Conservation (phyloP, 352 stramenopile species). For the Phytopythium vexans region DNA sequence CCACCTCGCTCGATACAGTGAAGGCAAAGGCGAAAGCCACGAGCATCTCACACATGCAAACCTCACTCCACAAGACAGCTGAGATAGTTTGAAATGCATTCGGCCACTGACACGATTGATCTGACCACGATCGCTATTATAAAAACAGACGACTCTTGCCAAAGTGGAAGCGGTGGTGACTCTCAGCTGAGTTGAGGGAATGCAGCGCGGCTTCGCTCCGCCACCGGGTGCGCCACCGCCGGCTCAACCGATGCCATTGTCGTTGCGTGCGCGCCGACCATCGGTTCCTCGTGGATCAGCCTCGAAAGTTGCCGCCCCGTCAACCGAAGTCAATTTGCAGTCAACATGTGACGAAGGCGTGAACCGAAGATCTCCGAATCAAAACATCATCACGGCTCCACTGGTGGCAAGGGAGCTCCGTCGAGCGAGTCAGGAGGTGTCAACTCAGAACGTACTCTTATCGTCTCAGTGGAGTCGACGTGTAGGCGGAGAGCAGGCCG, state of each 20-base stretch:
- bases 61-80: no score
- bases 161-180: no score
- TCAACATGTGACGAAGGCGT: neutral
- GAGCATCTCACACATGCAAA: no score
- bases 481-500: conserved; percentile 17
- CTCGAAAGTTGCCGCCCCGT: neutral
- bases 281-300: neutral
- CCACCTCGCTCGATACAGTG: no score
- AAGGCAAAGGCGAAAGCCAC: no score
- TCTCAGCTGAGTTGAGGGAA: neutral
- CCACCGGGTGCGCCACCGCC: neutral
- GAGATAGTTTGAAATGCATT: no score
- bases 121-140: no score
- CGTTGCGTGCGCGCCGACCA: neutral
- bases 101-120: no score
- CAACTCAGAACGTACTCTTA: neutral
- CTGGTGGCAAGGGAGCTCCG: neutral
- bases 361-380: neutral
- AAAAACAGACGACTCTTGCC: no score
- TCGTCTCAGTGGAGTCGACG: conserved; percentile 4
- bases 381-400: neutral
- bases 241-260: neutral
- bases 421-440: neutral
- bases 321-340: neutral
- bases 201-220: neutral